Percentiles rank a stretch among this genome's conserved stretches.
Conservation (phyloP, 371 early-diverging fungal genomes). For the Lichtheimia corymbifera region DNA sequence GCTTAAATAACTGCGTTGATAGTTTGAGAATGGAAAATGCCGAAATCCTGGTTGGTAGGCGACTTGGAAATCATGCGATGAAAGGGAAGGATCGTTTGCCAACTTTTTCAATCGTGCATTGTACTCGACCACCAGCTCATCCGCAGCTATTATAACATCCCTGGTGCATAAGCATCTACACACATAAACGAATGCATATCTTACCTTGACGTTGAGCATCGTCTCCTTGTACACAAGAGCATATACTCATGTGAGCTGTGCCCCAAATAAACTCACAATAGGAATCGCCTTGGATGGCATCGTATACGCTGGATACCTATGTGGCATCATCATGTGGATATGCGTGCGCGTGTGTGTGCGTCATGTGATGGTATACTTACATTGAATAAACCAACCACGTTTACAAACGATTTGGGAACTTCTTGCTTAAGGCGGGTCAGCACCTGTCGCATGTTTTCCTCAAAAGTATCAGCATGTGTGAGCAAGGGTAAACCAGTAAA, state of each 20-base stretch:
- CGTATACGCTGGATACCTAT: slow-evolving; percentile 57
- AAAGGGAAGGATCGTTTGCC: slow-evolving; percentile 39
- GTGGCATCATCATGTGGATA: background rate
- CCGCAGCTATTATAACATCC: slow-evolving; percentile 42
- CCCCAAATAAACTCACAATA: slow-evolving; percentile 60
- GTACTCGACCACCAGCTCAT: slow-evolving; percentile 53
- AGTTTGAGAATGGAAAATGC: slow-evolving; percentile 53
- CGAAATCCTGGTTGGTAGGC: slow-evolving; percentile 64
- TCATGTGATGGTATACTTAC: slow-evolving; percentile 27
- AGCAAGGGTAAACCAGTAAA: slow-evolving; percentile 32
- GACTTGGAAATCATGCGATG: slow-evolving; percentile 52
- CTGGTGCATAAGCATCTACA: background rate
- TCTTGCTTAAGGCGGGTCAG: slow-evolving; percentile 42
- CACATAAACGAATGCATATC: background rate
- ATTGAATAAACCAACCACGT: slow-evolving; percentile 60
- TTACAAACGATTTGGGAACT: slow-evolving; percentile 56
- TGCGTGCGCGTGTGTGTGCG: background rate
- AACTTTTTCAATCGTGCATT: slow-evolving; percentile 57
- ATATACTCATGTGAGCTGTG: slow-evolving; percentile 49
- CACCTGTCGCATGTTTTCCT: slow-evolving; percentile 37
- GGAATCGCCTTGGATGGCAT: slow-evolving; percentile 55
- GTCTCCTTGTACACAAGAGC: slow-evolving; percentile 54
- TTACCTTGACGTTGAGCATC: slow-evolving; percentile 51
- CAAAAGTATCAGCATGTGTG: slow-evolving; percentile 55
- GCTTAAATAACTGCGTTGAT: slow-evolving; percentile 59